Percentiles rank a stretch among this genome's conserved stretches.
phyloP scores from a whole-genome alignment of 192 early-diverging fungal species.

The Cetraspora pellucida region DNA sequence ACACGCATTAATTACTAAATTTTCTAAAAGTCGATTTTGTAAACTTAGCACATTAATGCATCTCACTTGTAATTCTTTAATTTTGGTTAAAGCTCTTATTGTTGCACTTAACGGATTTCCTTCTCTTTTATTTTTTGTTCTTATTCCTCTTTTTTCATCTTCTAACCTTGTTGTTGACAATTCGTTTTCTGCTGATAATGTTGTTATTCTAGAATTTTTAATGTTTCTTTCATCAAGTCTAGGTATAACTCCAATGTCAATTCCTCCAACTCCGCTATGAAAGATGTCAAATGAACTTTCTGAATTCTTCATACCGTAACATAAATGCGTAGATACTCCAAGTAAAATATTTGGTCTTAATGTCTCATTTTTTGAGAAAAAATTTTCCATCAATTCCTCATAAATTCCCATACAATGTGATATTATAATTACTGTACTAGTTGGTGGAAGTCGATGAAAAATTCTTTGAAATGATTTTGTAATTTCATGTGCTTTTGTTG shows the following conservation, averaged over 20 bases:
- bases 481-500: not conserved
- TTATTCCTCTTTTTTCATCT: too few species aligned
- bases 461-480: conserved; percentile 13
- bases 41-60: conserved; percentile 49
- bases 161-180: too few species aligned
- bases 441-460: conserved; percentile 20
- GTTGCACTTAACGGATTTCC: not conserved
- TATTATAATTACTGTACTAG: conserved; percentile 10
- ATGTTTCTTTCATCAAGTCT: not conserved
- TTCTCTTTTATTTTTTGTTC: too few species aligned
- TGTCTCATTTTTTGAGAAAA: not conserved
- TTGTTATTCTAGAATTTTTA: too few species aligned
- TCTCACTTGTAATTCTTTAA: conserved; percentile 36
- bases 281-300: conserved; percentile 1
- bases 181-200: too few species aligned
- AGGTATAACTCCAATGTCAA: conserved; percentile 21
- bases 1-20: conserved; percentile 66
- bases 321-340: not conserved
- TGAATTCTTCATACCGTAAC: not conserved
- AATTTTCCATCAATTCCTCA: conserved; percentile 20
- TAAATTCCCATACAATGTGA: conserved; percentile 5
- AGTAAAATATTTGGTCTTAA: conserved; percentile 19
- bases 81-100: conserved; percentile 3
- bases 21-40: conserved; percentile 50
- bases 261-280: not conserved